Conservation (phyloP, 2,329 filamentous ascomycete species). For the Fusarium mundagurra region DNA sequence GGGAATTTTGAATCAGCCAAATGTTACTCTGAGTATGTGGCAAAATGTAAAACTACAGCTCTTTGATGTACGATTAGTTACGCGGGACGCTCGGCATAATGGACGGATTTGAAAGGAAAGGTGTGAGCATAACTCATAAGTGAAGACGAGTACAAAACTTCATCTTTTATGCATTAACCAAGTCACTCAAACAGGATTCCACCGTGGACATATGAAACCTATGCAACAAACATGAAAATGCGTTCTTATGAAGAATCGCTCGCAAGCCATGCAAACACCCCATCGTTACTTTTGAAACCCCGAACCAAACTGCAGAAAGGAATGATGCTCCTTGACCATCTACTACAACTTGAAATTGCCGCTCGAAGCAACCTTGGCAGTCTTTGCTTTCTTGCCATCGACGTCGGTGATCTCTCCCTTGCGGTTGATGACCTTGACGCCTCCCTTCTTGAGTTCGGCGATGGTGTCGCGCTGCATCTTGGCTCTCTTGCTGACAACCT, state of each 20-base stretch:
- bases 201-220: slow-evolving; percentile 7
- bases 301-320: slow-evolving; percentile 12
- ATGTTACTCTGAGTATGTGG: not conserved
- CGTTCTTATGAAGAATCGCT: slow-evolving; percentile 39
- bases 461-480: slow-evolving; percentile 61
- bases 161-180: not conserved
- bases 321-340: not conserved
- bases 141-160: not conserved
- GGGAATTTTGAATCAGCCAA: not conserved
- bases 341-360: slow-evolving; percentile 73
- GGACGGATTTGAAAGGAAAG: not conserved
- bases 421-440: slow-evolving; percentile 90
- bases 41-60: slow-evolving; percentile 6
- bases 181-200: not conserved
- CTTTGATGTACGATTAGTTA: slow-evolving; percentile 20
- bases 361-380: slow-evolving; percentile 60
- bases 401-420: slow-evolving; percentile 88
- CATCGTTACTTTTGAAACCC: slow-evolving; percentile 19
- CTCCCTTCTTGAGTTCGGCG: slow-evolving; percentile 80
- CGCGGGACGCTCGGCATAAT: not conserved
- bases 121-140: not conserved
- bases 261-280: slow-evolving; percentile 31
- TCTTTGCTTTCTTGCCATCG: slow-evolving; percentile 78
- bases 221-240: slow-evolving; percentile 29
- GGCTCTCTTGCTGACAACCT: slow-evolving; percentile 66